These are phyloP conservation scores for Aschersonia sp. DNA, from an alignment of 2,329 filamentous ascomycete species.

Conservation along the genomic window DNA sequence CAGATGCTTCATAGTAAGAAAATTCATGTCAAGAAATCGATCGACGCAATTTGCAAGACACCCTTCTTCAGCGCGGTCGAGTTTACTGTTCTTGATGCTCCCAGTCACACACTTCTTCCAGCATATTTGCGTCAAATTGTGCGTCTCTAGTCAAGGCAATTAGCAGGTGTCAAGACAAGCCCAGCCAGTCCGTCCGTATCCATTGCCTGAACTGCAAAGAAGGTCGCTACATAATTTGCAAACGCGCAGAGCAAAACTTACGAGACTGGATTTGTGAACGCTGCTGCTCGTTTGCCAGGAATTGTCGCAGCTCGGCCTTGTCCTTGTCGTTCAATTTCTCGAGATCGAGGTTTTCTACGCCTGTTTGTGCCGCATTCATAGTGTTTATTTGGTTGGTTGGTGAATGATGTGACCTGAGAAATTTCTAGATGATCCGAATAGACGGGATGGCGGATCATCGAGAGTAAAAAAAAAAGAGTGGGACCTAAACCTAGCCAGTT, in stretches of 20 bases:
- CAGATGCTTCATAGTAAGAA: constrained; percentile 73
- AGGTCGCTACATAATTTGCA: constrained; percentile 19
- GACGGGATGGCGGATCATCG: too few species aligned
- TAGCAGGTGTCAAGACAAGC: background rate
- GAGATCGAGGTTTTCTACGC: constrained; percentile 45
- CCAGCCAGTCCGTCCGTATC: too few species aligned
- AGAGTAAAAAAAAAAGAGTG: too few species aligned
- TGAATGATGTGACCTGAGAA: too few species aligned
- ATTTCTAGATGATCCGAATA: too few species aligned
- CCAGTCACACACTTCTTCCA: constrained; percentile 87
- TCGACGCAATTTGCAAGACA: constrained; percentile 92
- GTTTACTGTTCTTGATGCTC: constrained; percentile 52
- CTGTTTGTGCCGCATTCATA: constrained; percentile 21
- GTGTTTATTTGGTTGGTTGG: constrained; percentile 1
- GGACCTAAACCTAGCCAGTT: too few species aligned
- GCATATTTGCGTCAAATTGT: constrained; percentile 57
- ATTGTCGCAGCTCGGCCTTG: constrained; percentile 77
- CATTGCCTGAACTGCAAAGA: background rate
- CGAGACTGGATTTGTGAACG: constrained; percentile 54
- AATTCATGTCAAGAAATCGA: constrained; percentile 80
- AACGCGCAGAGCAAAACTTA: constrained; percentile 23
- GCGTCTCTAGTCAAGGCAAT: constrained; percentile 27
- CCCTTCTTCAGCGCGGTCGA: constrained; percentile 65
- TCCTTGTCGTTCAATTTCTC: constrained; percentile 66
- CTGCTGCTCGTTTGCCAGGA: constrained; percentile 72